Percentiles rank a stretch among this genome's conserved stretches.
Conservation (phyloP, 768 basidiomycete genomes). For the Imleria badia region DNA sequence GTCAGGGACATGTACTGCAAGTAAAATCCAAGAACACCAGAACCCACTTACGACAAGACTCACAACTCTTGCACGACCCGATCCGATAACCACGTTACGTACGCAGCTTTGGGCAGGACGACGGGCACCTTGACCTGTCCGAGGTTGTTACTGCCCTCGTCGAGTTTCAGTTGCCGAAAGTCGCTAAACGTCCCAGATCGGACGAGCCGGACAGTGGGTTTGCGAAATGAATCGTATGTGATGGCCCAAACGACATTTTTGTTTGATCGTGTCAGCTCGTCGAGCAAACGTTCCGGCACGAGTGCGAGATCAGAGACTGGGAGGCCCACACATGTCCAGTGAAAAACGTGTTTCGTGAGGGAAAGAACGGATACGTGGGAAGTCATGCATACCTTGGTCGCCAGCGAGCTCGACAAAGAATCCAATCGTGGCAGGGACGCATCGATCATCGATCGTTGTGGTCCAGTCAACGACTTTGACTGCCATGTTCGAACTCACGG, state of each 20-base stretch:
- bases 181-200: slow-evolving; percentile 21
- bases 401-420: slow-evolving; percentile 18
- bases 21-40: too few species aligned
- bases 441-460: slow-evolving; percentile 4
- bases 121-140: slow-evolving; percentile 26
- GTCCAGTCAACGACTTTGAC: slow-evolving; percentile 16
- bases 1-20: not conserved
- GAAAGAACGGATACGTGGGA: not conserved
- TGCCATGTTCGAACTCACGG: not conserved
- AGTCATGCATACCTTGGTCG: slow-evolving; percentile 1
- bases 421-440: slow-evolving; percentile 5
- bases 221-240: not conserved
- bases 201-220: slow-evolving; percentile 25
- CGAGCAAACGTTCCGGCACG: slow-evolving; percentile 8
- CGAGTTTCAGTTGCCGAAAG: slow-evolving; percentile 18
- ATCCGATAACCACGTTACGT: slow-evolving; percentile 12
- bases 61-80: slow-evolving; percentile 19
- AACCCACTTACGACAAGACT: not conserved
- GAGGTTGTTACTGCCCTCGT: not conserved
- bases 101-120: slow-evolving; percentile 11
- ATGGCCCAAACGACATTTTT: not conserved
- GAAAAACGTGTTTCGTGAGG: not conserved
- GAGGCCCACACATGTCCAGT: too few species aligned
- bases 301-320: not conserved
- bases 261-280: not conserved